These are phyloP conservation scores for Tieghemostelium lacteum DNA, from an alignment of 78 protist species.

Conservation along the genomic window DNA sequence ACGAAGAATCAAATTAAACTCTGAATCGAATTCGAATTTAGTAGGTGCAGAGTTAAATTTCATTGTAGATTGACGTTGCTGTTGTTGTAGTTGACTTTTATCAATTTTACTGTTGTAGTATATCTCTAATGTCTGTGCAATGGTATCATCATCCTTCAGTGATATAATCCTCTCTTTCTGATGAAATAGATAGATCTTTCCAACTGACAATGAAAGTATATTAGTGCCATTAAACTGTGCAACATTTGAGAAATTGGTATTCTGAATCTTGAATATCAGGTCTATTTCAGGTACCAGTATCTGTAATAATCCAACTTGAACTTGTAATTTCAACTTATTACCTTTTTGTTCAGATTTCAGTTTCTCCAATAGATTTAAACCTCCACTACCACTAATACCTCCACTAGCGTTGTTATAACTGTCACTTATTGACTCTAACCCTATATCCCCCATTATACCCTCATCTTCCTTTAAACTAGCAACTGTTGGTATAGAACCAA, in stretches of 20 bases:
- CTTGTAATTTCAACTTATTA: constrained; percentile 10
- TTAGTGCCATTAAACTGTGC: background rate
- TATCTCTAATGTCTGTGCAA: background rate
- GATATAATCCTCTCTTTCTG: constrained; percentile 12
- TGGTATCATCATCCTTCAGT: background rate
- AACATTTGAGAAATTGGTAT: background rate
- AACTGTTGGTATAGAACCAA: no score
- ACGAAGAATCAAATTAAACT: background rate
- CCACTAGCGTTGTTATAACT: no score
- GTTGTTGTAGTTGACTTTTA: background rate
- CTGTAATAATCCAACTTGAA: constrained; percentile 25
- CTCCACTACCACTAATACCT: no score
- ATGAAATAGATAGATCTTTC: constrained; percentile 28
- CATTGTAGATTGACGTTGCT: background rate
- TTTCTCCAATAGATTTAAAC: no score
- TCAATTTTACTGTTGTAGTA: background rate
- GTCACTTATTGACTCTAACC: no score
- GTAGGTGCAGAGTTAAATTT: background rate
- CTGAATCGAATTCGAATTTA: constrained; percentile 15
- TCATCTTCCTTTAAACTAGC: no score
- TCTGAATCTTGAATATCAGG: constrained; percentile 14
- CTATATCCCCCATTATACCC: no score
- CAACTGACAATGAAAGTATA: background rate
- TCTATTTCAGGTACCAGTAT: constrained; percentile 6
- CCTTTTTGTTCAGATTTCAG: background rate